phyloP scores from a whole-genome alignment of 345 rosid genomes.

The Physaria fendleri region DNA sequence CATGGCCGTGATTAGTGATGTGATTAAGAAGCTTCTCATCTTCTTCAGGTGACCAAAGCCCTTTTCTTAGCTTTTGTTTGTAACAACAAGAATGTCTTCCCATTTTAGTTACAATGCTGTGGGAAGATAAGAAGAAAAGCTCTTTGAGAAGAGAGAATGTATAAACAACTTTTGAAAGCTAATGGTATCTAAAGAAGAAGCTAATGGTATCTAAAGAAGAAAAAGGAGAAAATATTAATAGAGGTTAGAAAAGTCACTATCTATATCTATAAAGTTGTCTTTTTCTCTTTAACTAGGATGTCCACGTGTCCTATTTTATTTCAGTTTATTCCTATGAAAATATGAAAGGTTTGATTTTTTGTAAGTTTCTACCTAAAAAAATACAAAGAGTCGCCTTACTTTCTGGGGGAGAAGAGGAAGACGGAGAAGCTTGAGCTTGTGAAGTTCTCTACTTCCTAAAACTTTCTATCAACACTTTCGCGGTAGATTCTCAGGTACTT shows the following conservation, averaged over 20 bases:
- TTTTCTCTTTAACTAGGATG: too few relatives aligned
- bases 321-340: too few relatives aligned
- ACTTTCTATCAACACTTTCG: neutral
- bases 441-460: conserved; percentile 14
- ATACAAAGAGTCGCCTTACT: too few relatives aligned
- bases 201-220: too few relatives aligned
- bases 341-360: too few relatives aligned
- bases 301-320: too few relatives aligned
- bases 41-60: conserved; percentile 91
- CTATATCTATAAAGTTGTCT: too few relatives aligned
- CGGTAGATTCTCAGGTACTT: conserved; percentile 20
- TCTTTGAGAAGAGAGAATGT: too few relatives aligned
- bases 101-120: too few relatives aligned
- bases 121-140: conserved; percentile 3
- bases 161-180: too few relatives aligned
- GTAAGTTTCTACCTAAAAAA: too few relatives aligned
- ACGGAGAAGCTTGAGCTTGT: conserved; percentile 21
- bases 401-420: conserved; percentile 3
- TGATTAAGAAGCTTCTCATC: conserved; percentile 72
- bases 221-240: conserved; percentile 28
- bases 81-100: conserved; percentile 78
- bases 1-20: conserved; percentile 66
- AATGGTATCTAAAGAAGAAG: conserved; percentile 22
- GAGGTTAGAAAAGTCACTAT: conserved; percentile 24
- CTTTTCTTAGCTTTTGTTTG: conserved; percentile 78